Base-by-base conservation (phyloP, 2,329 filamentous ascomycete species). In the Massarina eburnea region DNA sequence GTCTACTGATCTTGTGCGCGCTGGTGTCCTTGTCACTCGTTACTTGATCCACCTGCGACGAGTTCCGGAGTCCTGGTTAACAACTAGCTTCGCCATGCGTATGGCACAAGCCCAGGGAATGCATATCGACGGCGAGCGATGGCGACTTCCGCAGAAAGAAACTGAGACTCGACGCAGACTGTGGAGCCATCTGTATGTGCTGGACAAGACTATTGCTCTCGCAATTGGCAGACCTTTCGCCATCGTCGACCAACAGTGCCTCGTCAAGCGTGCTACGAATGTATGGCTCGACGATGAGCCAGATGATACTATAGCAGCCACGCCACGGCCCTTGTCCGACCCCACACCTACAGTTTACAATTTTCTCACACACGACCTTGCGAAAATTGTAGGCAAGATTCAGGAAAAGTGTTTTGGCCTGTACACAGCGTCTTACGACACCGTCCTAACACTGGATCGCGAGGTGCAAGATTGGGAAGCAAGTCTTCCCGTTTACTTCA, bases 21-120 rank as follows among this genome's bases (percentile, higher is more conserved):
- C 71, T 10, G 72, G 71, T 3, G 61, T 72, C 10, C 49, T 74
- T 27, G 65, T 73, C 6, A 73, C 69, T 6, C 61, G 69, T 0
- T 74, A 74, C 49, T 58, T 73, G 14, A 65, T 73, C 18, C 72
- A 72, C 39, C 52, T 67, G n/a, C 57, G 68, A 21, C 62, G 71
- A 34, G 64, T 67, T 1, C 61, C 71, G 0, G 72, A 74, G 46
- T 64, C 64, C 4, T 74, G 72, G 72, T 61, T 74, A 1, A 74
- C 72, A 1, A 66, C 65, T 3, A 70, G 71, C 48, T 73, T 74
- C 34, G 72, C 72, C 1, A 71, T 73, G 53, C 68, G 71, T 12
- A 72, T 74, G 67, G 72, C 72, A 4, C 70, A 73, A 45, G 71
- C 70, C 0, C 71, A 74, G 41, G 71, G 72, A 1, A 73, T 74